Percentiles rank a stretch among this genome's conserved stretches.
phyloP scores from a whole-genome alignment of 2,329 filamentous ascomycete species.

The Ascochyta koolunga region DNA sequence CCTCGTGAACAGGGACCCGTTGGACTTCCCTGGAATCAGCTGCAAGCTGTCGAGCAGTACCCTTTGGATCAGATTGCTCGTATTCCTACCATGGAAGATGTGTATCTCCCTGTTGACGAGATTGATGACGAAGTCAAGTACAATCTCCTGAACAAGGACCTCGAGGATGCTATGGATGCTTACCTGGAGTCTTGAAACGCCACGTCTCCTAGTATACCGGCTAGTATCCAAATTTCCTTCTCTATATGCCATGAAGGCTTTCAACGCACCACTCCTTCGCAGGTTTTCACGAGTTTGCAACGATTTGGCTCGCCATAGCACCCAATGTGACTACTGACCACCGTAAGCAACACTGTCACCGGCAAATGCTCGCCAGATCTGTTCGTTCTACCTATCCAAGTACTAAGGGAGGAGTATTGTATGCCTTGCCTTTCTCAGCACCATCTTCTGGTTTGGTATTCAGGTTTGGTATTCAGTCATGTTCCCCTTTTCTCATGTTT shows the following conservation, averaged over 20 bases:
- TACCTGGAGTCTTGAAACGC: constrained; percentile 24
- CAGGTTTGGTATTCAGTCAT: no score
- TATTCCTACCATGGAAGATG: constrained; percentile 47
- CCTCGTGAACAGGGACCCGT: constrained; percentile 51
- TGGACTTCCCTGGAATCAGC: constrained; percentile 51
- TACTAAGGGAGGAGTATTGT: constrained; percentile 5
- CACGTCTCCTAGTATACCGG: neutral
- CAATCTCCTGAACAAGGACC: constrained; percentile 32
- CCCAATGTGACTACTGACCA: constrained; percentile 14
- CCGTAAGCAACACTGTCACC: constrained; percentile 5
- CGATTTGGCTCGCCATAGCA: constrained; percentile 19
- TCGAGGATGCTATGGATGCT: constrained; percentile 37
- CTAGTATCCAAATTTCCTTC: neutral
- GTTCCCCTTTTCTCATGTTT: neutral
- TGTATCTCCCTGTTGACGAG: constrained; percentile 47
- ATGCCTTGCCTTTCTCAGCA: neutral
- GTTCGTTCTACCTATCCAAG: neutral
- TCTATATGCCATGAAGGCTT: neutral
- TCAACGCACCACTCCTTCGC: neutral
- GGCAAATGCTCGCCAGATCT: constrained; percentile 1
- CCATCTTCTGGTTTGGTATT: neutral
- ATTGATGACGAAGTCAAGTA: constrained; percentile 37
- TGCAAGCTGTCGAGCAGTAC: constrained; percentile 46
- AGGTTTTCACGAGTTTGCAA: constrained; percentile 14
- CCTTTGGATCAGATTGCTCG: constrained; percentile 47